Evolutionary conservation across 1,284 basidiomycete genomes (phyloP).

Genomic region (Dichomitus squalens): DNA sequence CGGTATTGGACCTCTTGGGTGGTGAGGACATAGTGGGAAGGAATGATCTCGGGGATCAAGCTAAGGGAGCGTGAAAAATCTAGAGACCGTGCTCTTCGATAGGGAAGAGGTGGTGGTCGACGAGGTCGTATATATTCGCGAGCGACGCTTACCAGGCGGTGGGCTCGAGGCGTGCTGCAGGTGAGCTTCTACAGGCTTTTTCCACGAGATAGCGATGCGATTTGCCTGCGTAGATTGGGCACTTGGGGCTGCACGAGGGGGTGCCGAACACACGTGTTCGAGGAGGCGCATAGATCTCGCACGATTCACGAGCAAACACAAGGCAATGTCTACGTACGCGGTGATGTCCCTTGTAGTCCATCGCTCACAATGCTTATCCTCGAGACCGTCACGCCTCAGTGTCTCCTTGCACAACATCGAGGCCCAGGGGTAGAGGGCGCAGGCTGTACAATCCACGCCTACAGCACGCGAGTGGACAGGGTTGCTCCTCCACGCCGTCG

Average conservation of each 20-base stretch:
- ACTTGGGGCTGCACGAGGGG: constrained; percentile 1
- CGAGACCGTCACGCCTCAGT: neutral
- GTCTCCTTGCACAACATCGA: no score
- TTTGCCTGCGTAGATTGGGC: constrained; percentile 23
- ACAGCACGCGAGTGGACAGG: neutral
- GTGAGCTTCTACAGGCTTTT: constrained; percentile 14
- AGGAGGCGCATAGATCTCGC: constrained; percentile 15
- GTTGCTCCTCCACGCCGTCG: constrained; percentile 10
- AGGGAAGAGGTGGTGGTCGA: constrained; percentile 13
- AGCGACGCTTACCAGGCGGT: constrained; percentile 29
- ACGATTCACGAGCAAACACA: constrained; percentile 12
- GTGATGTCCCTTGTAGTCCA: neutral
- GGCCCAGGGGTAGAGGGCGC: neutral
- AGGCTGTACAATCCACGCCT: neutral
- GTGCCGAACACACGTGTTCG: constrained; percentile 31
- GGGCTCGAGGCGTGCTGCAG: constrained; percentile 33
- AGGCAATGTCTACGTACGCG: neutral
- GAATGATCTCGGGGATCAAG: constrained; percentile 15
- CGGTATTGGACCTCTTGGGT: constrained; percentile 17
- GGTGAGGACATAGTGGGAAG: constrained; percentile 25
- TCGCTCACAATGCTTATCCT: neutral
- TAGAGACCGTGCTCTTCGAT: constrained; percentile 22
- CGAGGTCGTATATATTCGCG: constrained; percentile 29
- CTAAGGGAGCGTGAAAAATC: neutral
- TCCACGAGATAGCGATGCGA: constrained; percentile 28